Conservation (phyloP, 2,329 filamentous ascomycete genomes). For the Xylariaceae sp. region DNA sequence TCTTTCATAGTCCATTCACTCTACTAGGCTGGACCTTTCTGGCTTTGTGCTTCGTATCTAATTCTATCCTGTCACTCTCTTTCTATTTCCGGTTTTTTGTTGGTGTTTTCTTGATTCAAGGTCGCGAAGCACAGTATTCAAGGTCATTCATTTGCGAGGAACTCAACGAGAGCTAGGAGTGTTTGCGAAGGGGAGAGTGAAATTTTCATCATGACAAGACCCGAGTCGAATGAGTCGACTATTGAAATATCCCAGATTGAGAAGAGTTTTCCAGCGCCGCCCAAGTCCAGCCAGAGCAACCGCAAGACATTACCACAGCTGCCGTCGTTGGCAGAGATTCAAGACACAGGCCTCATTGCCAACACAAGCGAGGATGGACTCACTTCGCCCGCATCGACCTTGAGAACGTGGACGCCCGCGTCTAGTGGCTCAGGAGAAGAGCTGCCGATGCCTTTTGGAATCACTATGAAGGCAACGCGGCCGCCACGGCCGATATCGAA, state of each 20-base stretch:
- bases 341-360: conserved; percentile 1
- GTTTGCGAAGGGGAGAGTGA: too few species aligned
- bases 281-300: conserved; percentile 12
- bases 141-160: too few species aligned
- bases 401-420: conserved; percentile 9
- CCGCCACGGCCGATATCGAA: conserved; percentile 17
- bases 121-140: not conserved
- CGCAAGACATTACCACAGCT: conserved; percentile 23
- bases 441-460: conserved; percentile 11
- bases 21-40: conserved; percentile 1
- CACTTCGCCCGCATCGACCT: conserved; percentile 1
- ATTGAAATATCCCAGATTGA: conserved; percentile 20
- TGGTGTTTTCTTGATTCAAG: too few species aligned
- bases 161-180: too few species aligned
- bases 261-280: conserved; percentile 16
- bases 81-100: too few species aligned
- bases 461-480: conserved; percentile 7
- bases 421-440: conserved; percentile 9
- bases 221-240: conserved; percentile 15
- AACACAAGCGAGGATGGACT: conserved; percentile 1
- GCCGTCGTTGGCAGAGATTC: conserved; percentile 18
- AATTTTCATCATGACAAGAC: conserved; percentile 12
- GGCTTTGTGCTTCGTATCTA: conserved; percentile 3
- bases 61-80: not conserved
- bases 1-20: conserved; percentile 5